Evolutionary conservation across 495 filamentous ascomycete genomes (phyloP), one percentile per base, ranked within the genome.

Genomic region (Evernia prunastri): DNA sequence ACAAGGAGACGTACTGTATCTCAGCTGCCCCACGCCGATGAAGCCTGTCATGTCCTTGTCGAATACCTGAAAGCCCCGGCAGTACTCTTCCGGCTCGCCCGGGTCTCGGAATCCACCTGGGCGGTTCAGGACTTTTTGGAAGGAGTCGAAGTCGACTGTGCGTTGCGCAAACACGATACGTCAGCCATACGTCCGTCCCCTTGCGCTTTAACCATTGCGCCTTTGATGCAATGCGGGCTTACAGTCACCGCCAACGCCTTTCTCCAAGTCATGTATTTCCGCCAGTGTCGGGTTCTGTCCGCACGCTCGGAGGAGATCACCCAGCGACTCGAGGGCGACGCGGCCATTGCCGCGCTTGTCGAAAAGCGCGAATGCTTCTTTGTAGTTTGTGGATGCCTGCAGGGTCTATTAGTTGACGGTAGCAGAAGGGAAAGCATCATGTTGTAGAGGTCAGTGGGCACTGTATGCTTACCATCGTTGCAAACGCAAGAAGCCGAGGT

Each of bases 361-460:
- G 82, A 97, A 98, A 72, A 98, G 90, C 58, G 91, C 90, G 82
- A 98, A 98, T 66, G 94, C 94, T 87, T 98, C 94, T 82, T 97
- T 97, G 90, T 97, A 98, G 86, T 98, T 97, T 75, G 94, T 97
- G 61, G 90, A 92, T 79, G 93, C 91, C 92, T 96, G 86, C 8
- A 29, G 13, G 6, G 1, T 13, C 20, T 20, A n/a, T 63, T 4
- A 63, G 29, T 36, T 5, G 11, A 0, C 9, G 2, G 42, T 9
- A 23, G 37, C 18, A 23, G 23, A 43, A 8, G 4, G 18, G n/a
- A 58, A 58, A 25, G 35, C 8, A 7, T 36, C 13, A 29, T 33
- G 18, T 17, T 33, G 54, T 15, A 11, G 17, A 33, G 40, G 17
- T 9, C 45, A 18, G 45, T 23, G 54, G 35, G 31, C 35, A 33